Evolutionary conservation across 495 filamentous ascomycete species (phyloP), one percentile per base, ranked within the genome.

Genomic region (Aspergillus egyptiacus): DNA sequence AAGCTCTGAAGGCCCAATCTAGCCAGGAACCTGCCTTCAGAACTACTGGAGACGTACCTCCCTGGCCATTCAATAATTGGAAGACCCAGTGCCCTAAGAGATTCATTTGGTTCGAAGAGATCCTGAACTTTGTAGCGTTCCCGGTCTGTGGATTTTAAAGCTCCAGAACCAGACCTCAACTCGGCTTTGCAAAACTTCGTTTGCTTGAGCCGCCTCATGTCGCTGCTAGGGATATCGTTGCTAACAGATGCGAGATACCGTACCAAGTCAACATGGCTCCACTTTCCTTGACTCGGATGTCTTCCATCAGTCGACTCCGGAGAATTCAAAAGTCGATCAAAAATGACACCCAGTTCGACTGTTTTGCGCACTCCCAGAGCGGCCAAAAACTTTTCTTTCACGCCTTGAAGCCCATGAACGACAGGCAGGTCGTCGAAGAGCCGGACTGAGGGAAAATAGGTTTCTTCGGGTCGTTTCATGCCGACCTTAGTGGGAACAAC

Each of bases 201-300:
- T 24, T 78, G 74, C 28, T 74, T 85, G 23, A 99, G 77, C 52
- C 84, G 84, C 52, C 79, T 82, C 45, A 96, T 78, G 63, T 99
- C 94, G 25, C 83, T 84, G 9, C 66, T 57, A 7, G 93, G 94
- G 46, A 99, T 96, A 59, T 99, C 94, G 38, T 89, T 80, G 43
- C 80, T 79, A 7, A 99, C 90, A 13, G 89, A 91, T 8, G 87
- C 78, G 33, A 99, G 77, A 57, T 99, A 99, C 51, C 84, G 87
- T 66, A 99, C 91, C 13, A 99, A 75, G 55, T 97, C 91, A 36
- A 94, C 82, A 62, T 97, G 93, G 54, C 83, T 94, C 88, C 86
- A 95, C 73, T 84, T 88, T 14, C 48, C 55, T 11, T 60, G 48
- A 13, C 46, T 46, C n/a, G 64, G 56, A 28, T 62, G 64, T 42